These are phyloP conservation scores for Colletotrichum caudatum DNA, from an alignment of 2,329 filamentous ascomycete species.

Conservation along the genomic window DNA sequence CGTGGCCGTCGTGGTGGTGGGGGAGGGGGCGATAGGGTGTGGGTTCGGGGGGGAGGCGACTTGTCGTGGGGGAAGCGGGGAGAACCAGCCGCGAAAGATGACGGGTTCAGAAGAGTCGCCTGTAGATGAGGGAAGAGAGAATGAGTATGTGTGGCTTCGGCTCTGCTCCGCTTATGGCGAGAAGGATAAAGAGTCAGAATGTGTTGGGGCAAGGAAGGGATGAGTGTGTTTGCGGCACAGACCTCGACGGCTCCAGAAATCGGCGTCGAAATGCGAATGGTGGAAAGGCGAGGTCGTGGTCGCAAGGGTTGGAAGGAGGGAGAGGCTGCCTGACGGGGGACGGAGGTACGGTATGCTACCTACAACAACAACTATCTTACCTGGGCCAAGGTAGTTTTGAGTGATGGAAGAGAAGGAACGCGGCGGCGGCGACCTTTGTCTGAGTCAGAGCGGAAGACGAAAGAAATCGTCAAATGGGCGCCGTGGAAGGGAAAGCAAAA, in stretches of 20 bases:
- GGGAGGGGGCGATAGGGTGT: conserved; percentile 38
- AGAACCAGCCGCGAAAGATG: conserved; percentile 23
- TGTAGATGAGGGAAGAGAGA: background rate
- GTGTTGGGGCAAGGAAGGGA: conserved; percentile 7
- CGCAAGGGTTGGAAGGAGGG: conserved; percentile 36
- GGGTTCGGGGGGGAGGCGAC: conserved; percentile 11
- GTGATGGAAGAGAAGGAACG: conserved; percentile 25
- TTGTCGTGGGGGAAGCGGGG: conserved; percentile 28
- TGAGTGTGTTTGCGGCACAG: conserved; percentile 15
- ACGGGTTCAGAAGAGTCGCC: conserved; percentile 26
- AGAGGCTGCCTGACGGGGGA: conserved; percentile 29
- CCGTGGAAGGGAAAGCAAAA: conserved; percentile 14
- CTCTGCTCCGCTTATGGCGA: background rate
- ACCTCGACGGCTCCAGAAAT: conserved; percentile 22
- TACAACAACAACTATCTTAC: background rate
- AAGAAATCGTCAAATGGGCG: conserved; percentile 6
- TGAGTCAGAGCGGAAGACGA: conserved; percentile 35
- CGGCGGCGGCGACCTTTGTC: conserved; percentile 24
- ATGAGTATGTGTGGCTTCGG: conserved; percentile 12
- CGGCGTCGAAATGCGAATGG: conserved; percentile 15
- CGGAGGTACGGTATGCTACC: background rate
- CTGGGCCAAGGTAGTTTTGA: no score
- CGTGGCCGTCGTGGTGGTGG: conserved; percentile 43
- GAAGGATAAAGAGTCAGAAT: conserved; percentile 9
- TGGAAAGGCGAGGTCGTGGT: conserved; percentile 19